Conservation (phyloP, 768 basidiomycete genomes). For the Paxillus ammoniavirescens region DNA sequence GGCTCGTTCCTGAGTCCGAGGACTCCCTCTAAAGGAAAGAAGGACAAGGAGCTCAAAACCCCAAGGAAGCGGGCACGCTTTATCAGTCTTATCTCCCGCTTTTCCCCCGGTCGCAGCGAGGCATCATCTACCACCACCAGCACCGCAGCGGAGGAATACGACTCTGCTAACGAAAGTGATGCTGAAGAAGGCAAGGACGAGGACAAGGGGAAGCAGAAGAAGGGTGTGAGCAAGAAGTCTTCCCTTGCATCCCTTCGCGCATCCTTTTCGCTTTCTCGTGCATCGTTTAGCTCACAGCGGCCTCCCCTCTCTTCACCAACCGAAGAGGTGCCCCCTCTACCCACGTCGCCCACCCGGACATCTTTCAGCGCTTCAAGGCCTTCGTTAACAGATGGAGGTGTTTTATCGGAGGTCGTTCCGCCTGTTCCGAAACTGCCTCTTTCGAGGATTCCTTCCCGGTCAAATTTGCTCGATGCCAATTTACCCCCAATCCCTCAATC, state of each 20-base stretch:
- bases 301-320: conserved; percentile 13
- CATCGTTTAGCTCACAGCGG: conserved; percentile 29
- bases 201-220: conserved; percentile 14
- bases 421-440: conserved; percentile 7
- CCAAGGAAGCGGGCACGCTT: conserved; percentile 32
- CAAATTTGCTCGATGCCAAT: conserved; percentile 1
- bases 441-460: conserved; percentile 24
- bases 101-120: conserved; percentile 30
- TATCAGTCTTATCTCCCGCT: conserved; percentile 30
- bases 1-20: conserved; percentile 7
- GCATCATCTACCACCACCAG: conserved; percentile 2
- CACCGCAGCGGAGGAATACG: conserved; percentile 15
- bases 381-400: not conserved
- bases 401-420: not conserved
- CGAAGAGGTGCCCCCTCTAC: conserved; percentile 28
- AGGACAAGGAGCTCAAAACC: conserved; percentile 20
- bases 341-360: conserved; percentile 22
- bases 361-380: conserved; percentile 7
- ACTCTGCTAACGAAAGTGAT: conserved; percentile 24
- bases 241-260: conserved; percentile 30
- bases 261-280: conserved; percentile 29
- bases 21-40: conserved; percentile 17
- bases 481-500: conserved; percentile 31
- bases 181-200: conserved; percentile 12
- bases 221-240: conserved; percentile 27